phyloP scores from a whole-genome alignment of 192 early-diverging fungal species.

The Backusella liffmaniae region DNA sequence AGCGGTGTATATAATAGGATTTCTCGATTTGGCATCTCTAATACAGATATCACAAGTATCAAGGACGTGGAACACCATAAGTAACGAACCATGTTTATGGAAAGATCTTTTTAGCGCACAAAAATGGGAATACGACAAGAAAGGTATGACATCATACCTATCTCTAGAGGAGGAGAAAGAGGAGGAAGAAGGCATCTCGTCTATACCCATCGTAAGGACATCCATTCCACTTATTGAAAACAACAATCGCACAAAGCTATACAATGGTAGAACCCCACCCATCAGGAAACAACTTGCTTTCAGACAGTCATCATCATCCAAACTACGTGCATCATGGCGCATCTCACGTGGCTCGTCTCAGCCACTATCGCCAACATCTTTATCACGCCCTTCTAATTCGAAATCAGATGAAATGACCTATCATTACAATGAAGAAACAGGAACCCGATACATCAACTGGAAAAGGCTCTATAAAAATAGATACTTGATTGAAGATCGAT shows the following conservation, averaged over 20 bases:
- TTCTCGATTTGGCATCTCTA: slow-evolving; percentile 46
- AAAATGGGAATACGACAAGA: slow-evolving; percentile 11
- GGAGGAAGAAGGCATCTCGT: neutral
- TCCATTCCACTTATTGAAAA: neutral
- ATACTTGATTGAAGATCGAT: slow-evolving; percentile 64
- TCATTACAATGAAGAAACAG: slow-evolving; percentile 39
- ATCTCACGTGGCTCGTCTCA: neutral
- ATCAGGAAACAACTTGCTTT: neutral
- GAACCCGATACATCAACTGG: slow-evolving; percentile 64
- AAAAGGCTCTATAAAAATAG: slow-evolving; percentile 70
- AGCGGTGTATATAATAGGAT: slow-evolving; percentile 50
- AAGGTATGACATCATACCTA: neutral
- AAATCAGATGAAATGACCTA: slow-evolving; percentile 22
- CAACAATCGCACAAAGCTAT: neutral
- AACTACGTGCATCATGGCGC: neutral
- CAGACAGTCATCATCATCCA: neutral
- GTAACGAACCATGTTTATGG: slow-evolving; percentile 60
- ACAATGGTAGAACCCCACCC: neutral
- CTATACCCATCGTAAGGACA: neutral
- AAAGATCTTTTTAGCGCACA: slow-evolving; percentile 39
- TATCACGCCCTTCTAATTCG: neutral
- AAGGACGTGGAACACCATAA: slow-evolving; percentile 50
- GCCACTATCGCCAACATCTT: neutral
- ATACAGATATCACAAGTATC: slow-evolving; percentile 50
- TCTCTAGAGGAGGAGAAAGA: neutral